phyloP scores from a whole-genome alignment of 768 basidiomycete species.

The Lactifluus echinatus region DNA sequence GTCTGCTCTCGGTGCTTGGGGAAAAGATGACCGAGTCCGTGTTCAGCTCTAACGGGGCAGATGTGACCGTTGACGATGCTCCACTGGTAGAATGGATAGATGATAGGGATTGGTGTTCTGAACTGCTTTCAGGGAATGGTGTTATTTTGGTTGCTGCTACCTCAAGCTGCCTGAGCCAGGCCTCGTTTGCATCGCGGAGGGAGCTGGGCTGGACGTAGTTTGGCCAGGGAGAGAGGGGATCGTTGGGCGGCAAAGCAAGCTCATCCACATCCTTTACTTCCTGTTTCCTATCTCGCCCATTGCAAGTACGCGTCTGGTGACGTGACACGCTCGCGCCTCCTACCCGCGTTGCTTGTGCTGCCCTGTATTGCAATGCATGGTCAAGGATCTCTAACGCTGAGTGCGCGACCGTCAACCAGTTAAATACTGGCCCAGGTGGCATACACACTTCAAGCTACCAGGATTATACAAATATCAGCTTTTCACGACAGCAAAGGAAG shows the following conservation, averaged over 20 bases:
- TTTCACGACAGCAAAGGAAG: background rate
- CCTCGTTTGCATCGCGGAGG: constrained; percentile 13
- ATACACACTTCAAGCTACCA: constrained; percentile 28
- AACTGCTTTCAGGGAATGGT: background rate
- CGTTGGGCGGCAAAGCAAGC: background rate
- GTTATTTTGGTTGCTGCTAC: background rate
- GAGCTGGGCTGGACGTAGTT: constrained; percentile 1
- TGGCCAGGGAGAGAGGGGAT: background rate
- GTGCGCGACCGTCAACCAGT: constrained; percentile 61
- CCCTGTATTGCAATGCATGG: constrained; percentile 54
- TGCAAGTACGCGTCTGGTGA: background rate
- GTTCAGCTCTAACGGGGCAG: background rate
- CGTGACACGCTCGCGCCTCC: constrained; percentile 5
- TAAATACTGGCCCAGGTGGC: constrained; percentile 63
- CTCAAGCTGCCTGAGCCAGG: constrained; percentile 9
- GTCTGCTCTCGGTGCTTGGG: background rate
- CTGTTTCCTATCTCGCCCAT: background rate
- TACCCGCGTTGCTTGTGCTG: constrained; percentile 31
- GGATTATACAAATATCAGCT: background rate
- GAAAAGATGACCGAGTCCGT: background rate
- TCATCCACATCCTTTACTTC: background rate
- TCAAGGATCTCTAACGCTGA: constrained; percentile 52
- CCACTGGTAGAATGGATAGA: background rate
- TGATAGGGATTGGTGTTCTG: background rate
- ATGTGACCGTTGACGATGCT: background rate